Evolutionary conservation across 495 filamentous ascomycete genomes (phyloP), one percentile per base, ranked within the genome.

Genomic region (Amniculicola lignicola): DNA sequence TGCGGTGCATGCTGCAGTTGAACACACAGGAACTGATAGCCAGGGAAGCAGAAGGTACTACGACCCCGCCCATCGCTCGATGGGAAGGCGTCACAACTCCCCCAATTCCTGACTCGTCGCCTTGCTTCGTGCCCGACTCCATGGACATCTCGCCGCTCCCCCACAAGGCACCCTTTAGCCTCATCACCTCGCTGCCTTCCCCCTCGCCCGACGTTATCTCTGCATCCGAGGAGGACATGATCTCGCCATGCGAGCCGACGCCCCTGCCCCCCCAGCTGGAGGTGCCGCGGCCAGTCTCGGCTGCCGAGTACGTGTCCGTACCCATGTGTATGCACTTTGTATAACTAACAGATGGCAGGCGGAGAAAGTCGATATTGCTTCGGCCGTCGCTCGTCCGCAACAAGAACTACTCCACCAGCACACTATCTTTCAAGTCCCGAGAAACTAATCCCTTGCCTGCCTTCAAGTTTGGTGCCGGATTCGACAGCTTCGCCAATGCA

Each of bases 61-160:
- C 87, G 65, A 89, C 85, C 9, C 96, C 93, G n/a, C 90, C 93
- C 43, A 89, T 89, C 11, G 74, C 90, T 23, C 84, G 69, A 45
- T 65, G 60, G 54, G 89, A 89, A 67, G 79, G 77, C 61, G 78
- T 86, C 65, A 93, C 85, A 6, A 96, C 92, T 5, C 91, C 93
- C 41, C 88, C 89, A 10, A 75, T 91, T 15, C 86, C 85, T 35
- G 80, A 83, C 2, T 94, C 92, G 10, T 96, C 93, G 5, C 91
- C 92, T 10, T 79, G 77, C 12, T 74, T 78, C n/a, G 75, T 72
- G n/a, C 75, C 81, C 56, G 90, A 96, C 58, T 74, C 77, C 29
- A 96, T 97, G 90, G 94, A 97, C 62, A 85, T 95, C 72, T 96
- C 91, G 18, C 93, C 93, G 11, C 72, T 97, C 33, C 93, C 91